Percentiles rank a stretch among this genome's conserved stretches.
Conservation (phyloP, 177 flowering plant genomes). For the Vitis hybrid region DNA sequence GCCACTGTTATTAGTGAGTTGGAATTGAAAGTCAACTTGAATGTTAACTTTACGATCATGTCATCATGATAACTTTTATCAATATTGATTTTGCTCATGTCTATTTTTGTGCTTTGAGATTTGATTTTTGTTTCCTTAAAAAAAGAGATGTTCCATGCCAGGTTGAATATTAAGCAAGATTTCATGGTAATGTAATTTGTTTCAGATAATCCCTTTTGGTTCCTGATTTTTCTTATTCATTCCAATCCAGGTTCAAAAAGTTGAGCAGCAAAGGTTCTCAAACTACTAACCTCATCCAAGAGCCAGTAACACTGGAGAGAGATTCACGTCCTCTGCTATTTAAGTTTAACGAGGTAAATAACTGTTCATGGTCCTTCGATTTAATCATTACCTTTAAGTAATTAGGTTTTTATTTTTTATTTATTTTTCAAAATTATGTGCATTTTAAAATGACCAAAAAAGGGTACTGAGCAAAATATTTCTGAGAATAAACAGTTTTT, state of each 20-base stretch:
- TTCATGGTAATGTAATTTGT: background rate
- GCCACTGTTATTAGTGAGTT: background rate
- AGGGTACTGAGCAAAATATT: no score
- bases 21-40: background rate
- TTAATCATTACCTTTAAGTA: no score
- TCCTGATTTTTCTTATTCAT: constrained; percentile 12
- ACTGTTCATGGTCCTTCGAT: no score
- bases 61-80: background rate
- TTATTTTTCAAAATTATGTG: background rate
- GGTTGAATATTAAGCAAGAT: background rate
- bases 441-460: no score
- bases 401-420: no score
- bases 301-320: constrained; percentile 49
- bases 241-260: constrained; percentile 67
- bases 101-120: background rate
- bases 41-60: background rate
- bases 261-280: constrained; percentile 36
- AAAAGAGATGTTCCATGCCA: background rate
- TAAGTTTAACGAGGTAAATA: constrained; percentile 83
- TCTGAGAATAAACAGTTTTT: no score
- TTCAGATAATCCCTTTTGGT: background rate
- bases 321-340: constrained; percentile 74
- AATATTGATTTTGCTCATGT: background rate
- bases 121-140: background rate
- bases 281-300: constrained; percentile 27